Evolutionary conservation across 1,284 basidiomycete species (phyloP).

Genomic region (Trichosporon sp.): DNA sequence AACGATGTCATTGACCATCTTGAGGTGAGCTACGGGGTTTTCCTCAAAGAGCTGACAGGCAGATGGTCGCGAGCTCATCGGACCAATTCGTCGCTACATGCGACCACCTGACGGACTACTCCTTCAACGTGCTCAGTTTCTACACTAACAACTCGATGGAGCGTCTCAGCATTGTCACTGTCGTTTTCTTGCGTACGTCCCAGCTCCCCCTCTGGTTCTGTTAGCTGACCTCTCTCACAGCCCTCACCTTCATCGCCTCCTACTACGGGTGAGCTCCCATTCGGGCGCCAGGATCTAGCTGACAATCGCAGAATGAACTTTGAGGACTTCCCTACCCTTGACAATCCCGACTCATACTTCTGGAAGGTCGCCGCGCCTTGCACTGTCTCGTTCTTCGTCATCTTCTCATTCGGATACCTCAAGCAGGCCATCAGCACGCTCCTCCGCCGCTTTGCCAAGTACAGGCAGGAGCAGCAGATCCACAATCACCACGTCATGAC

Average conservation of each 20-base stretch:
- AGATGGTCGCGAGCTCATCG: slow-evolving; percentile 37
- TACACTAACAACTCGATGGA: slow-evolving; percentile 48
- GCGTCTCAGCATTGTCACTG: slow-evolving; percentile 45
- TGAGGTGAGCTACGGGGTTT: slow-evolving; percentile 21
- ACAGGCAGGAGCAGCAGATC: background rate
- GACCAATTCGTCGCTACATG: slow-evolving; percentile 46
- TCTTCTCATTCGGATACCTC: slow-evolving; percentile 42
- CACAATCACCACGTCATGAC: background rate
- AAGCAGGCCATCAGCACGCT: slow-evolving; percentile 27
- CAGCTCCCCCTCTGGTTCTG: background rate
- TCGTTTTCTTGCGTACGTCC: slow-evolving; percentile 47
- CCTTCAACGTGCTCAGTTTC: slow-evolving; percentile 47
- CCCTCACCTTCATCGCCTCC: slow-evolving; percentile 29
- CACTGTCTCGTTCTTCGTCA: slow-evolving; percentile 44
- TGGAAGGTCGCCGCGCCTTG: slow-evolving; percentile 45
- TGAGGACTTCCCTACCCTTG: slow-evolving; percentile 30
- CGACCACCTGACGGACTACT: slow-evolving; percentile 47
- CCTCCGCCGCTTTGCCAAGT: slow-evolving; percentile 20
- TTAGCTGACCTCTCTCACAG: background rate
- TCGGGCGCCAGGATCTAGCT: background rate
- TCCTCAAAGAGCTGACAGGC: background rate
- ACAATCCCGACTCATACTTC: slow-evolving; percentile 39
- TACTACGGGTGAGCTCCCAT: slow-evolving; percentile 25
- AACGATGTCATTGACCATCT: slow-evolving; percentile 46
- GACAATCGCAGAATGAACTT: slow-evolving; percentile 34